Evolutionary conservation across 768 basidiomycete genomes (phyloP).

Genomic region (Hirschioporus abietinus): DNA sequence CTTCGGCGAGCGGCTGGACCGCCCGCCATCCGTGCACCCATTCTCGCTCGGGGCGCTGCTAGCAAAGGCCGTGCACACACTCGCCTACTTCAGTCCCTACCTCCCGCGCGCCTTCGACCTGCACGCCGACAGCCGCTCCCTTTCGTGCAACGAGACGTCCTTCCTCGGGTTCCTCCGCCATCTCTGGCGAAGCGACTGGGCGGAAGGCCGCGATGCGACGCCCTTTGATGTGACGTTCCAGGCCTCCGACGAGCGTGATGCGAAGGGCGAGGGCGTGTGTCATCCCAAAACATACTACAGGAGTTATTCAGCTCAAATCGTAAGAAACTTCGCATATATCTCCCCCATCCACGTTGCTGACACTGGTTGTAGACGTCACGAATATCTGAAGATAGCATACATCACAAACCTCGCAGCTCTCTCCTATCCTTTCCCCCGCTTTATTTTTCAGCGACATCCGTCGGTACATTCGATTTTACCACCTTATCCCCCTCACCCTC

Average conservation of each 20-base stretch:
- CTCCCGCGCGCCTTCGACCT: slow-evolving; percentile 34
- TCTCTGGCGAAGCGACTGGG: slow-evolving; percentile 45
- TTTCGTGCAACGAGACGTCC: slow-evolving; percentile 36
- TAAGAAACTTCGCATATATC: slow-evolving; percentile 13
- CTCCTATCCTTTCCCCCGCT: slow-evolving; percentile 15
- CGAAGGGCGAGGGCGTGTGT: slow-evolving; percentile 29
- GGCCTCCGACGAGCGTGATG: slow-evolving; percentile 38
- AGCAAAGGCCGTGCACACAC: slow-evolving; percentile 34
- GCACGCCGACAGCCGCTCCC: slow-evolving; percentile 36
- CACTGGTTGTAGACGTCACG: not conserved
- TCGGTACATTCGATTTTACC: slow-evolving; percentile 35
- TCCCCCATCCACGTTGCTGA: not conserved
- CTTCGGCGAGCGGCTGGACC: slow-evolving; percentile 36
- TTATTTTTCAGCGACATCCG: slow-evolving; percentile 25
- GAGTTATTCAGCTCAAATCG: slow-evolving; percentile 36
- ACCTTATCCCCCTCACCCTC: slow-evolving; percentile 30
- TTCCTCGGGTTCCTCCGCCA: slow-evolving; percentile 28
- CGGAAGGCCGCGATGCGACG: slow-evolving; percentile 38
- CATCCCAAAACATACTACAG: slow-evolving; percentile 36
- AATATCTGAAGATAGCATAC: not conserved
- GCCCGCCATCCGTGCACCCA: slow-evolving; percentile 35
- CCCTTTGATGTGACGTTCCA: slow-evolving; percentile 45
- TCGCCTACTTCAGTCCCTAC: slow-evolving; percentile 39
- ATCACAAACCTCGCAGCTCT: slow-evolving; percentile 5
- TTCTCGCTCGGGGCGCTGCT: slow-evolving; percentile 36